These are phyloP conservation scores for Excoecaria agallocha DNA, from an alignment of 345 rosid genomes.

Conservation along the genomic window DNA sequence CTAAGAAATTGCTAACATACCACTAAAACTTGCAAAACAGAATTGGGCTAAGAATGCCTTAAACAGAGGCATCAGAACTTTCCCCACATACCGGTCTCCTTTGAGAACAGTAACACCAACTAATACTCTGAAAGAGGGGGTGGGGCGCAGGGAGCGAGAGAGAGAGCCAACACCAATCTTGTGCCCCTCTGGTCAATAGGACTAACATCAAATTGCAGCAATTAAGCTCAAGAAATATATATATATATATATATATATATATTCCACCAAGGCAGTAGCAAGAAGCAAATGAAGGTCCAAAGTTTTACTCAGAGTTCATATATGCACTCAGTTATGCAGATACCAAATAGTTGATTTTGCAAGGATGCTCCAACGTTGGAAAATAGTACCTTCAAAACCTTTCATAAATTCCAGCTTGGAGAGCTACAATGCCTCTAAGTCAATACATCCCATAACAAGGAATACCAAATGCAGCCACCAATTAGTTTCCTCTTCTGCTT, in stretches of 20 bases:
- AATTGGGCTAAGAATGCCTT: constrained; percentile 33
- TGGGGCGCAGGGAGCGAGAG: constrained; percentile 11
- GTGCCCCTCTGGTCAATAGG: constrained; percentile 1
- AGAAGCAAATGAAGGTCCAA: background rate
- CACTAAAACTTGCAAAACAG: constrained; percentile 17
- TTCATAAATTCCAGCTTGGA: background rate
- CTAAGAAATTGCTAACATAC: constrained; percentile 40
- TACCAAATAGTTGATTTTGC: too few relatives aligned
- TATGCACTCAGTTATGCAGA: background rate
- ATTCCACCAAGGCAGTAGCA: background rate
- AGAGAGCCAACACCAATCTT: background rate
- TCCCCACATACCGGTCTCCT: constrained; percentile 27
- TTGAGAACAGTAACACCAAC: constrained; percentile 31
- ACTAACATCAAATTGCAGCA: constrained; percentile 10
- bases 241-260: too few relatives aligned
- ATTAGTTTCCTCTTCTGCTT: constrained; percentile 9
- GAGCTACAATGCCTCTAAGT: constrained; percentile 7
- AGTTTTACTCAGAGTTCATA: background rate
- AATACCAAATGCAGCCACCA: constrained; percentile 12
- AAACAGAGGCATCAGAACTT: constrained; percentile 34
- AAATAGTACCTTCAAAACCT: constrained; percentile 8
- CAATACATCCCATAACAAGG: background rate
- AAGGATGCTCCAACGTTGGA: constrained; percentile 7
- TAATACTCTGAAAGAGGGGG: constrained; percentile 22
- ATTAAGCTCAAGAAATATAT: background rate